Evolutionary conservation across 495 filamentous ascomycete species (phyloP), one percentile per base, ranked within the genome.

Genomic region (Trichoderma virens): DNA sequence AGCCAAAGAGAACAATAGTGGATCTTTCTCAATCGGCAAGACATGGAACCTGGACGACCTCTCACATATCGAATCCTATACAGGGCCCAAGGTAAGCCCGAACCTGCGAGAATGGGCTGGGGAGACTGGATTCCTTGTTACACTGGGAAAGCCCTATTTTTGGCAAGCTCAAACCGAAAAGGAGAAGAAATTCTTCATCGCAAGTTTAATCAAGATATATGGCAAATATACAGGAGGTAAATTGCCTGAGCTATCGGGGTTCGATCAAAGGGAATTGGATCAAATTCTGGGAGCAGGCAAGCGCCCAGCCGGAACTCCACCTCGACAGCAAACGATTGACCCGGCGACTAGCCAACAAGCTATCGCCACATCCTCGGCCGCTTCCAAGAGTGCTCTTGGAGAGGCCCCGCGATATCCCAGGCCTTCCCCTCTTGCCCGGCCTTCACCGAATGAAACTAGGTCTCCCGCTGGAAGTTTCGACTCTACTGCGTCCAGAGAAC

Each of bases 141-240:
- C 86, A 0, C 81, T 98, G 27, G 85, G 89, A 13, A 98, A 98
- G 73, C 90, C 92, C 0, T 98, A 98, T 73, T 98, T 96, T 73
- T 98, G 94, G 94, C 88, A 94, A 76, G 92, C 95, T 20, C 83
- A 87, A 41, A 93, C 88, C 14, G 82, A 88, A 56, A 96, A 96
- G 77, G 94, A 98, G 74, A 98, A 97, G 80, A 92, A 96, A 64
- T 98, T 96, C 76, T 98, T 98, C 74, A 95, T 98, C 70, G 90
- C 88, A 30, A 96, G 91, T 70, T 73, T 97, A 66, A 84, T 97
- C 65, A 98, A 97, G 76, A 97, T 98, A 41, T 98, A 89, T 72
- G 88, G 84, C 65, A 98, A 97, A 71, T 98, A 97, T 71, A 98
- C 95, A 13, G 89, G 90, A 30, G 94, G 95, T 11, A 89, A 85